Percentiles rank a stretch among this genome's conserved stretches.
These are phyloP conservation scores for Alternaria gaisen DNA, from an alignment of 2,329 filamentous ascomycete species.

Conservation along the genomic window DNA sequence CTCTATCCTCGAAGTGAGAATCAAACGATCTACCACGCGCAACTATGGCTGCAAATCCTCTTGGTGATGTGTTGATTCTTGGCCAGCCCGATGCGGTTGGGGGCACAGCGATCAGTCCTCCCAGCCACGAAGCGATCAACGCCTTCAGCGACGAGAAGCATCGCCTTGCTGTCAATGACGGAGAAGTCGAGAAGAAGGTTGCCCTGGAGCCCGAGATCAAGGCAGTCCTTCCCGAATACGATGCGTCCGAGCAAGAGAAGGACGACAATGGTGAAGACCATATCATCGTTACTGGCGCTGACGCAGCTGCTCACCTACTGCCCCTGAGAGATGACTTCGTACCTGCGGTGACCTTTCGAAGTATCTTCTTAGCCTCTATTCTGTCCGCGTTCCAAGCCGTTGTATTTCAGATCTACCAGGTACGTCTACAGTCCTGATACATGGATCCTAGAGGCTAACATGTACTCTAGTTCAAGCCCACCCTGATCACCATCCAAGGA, in stretches of 20 bases:
- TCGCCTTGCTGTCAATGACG: constrained; percentile 11
- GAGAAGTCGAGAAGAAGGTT: constrained; percentile 14
- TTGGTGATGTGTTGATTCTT: constrained; percentile 21
- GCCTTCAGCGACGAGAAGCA: constrained; percentile 23
- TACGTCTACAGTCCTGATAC: not conserved
- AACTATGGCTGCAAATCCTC: constrained; percentile 23
- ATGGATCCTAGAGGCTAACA: not conserved
- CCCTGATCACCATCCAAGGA: constrained; percentile 23
- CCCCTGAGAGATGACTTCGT: constrained; percentile 23
- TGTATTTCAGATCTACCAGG: constrained; percentile 26
- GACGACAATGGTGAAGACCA: not conserved
- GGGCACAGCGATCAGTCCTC: constrained; percentile 18
- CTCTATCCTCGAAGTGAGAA: not conserved
- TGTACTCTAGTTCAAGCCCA: constrained; percentile 23
- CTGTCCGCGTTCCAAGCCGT: constrained; percentile 26
- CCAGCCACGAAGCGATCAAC: constrained; percentile 21
- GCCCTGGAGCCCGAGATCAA: constrained; percentile 21
- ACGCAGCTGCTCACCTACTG: constrained; percentile 25
- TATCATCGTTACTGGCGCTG: constrained; percentile 25
- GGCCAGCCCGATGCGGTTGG: constrained; percentile 16
- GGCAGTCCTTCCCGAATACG: constrained; percentile 17
- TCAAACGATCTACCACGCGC: not conserved
- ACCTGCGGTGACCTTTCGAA: constrained; percentile 20
- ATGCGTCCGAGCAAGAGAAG: constrained; percentile 14
- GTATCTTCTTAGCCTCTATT: constrained; percentile 19